Evolutionary conservation across 2,329 filamentous ascomycete genomes (phyloP).

Genomic region (Calonectria pseudoturangicola): DNA sequence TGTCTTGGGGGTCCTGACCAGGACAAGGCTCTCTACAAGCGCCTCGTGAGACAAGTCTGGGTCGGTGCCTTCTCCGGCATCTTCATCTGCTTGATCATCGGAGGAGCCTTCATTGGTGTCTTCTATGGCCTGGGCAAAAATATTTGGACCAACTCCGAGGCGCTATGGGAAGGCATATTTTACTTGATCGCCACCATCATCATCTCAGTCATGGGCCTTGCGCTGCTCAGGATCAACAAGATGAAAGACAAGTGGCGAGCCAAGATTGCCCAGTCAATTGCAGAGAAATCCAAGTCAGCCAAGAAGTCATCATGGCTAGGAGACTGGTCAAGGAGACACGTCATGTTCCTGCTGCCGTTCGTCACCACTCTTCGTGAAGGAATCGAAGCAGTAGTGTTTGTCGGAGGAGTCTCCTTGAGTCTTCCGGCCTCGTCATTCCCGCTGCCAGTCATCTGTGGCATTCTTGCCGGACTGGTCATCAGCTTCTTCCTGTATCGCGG

Average conservation of each 20-base stretch:
- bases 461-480: slow-evolving; percentile 76
- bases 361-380: slow-evolving; percentile 86
- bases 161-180: slow-evolving; percentile 85
- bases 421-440: slow-evolving; percentile 82
- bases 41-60: slow-evolving; percentile 81
- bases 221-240: slow-evolving; percentile 83
- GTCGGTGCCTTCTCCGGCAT: slow-evolving; percentile 76
- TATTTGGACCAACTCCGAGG: slow-evolving; percentile 76
- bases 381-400: slow-evolving; percentile 85
- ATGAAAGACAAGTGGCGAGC: slow-evolving; percentile 85
- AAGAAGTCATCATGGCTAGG: slow-evolving; percentile 63
- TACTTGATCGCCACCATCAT: slow-evolving; percentile 81
- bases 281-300: slow-evolving; percentile 66
- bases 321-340: slow-evolving; percentile 80
- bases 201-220: slow-evolving; percentile 83
- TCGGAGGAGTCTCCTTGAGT: slow-evolving; percentile 83
- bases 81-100: slow-evolving; percentile 76
- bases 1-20: slow-evolving; percentile 77
- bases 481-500: slow-evolving; percentile 80
- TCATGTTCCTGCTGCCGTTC: slow-evolving; percentile 86
- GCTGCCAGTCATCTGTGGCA: slow-evolving; percentile 81
- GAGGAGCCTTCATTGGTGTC: slow-evolving; percentile 78
- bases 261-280: slow-evolving; percentile 80
- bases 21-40: slow-evolving; percentile 77
- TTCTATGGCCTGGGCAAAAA: slow-evolving; percentile 81